Base-by-base conservation (phyloP, 2,329 filamentous ascomycete genomes). In the Allantophomopsis cytisporea region DNA sequence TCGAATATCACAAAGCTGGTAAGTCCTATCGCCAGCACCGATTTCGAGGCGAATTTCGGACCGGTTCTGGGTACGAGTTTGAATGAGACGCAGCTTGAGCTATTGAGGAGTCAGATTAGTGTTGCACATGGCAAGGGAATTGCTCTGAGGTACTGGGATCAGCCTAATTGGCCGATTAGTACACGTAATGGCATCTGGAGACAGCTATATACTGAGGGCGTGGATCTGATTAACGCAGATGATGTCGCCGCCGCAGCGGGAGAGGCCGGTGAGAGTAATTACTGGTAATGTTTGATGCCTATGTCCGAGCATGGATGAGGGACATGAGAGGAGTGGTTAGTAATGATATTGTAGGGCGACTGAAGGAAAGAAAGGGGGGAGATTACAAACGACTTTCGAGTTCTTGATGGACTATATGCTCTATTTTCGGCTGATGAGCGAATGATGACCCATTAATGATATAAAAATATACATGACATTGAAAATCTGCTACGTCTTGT, bases 181-280 rank as follows among this genome's bases (percentile, higher is more conserved):
- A 69, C 65, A 16, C 58, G 76, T 17, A 73, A 79, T 51, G 58
- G 61, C 8, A 56, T 77, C 4, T 81, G 77, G 76, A 59, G 65
- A 45, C 64, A 61, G 5, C 53, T 81, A 43, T 61, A 68, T 46
- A 60, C 67, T 38, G 71, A 71, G 42, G 74, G 73, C 0, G 72
- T 74, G n/a, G 69, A 69, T 42, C 51, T 81, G 41, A 48, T 82
- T 38, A 80, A 80, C 54, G 75, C 71, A 0, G 76, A 81, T 62
- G 76, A 81, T 57, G 46, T 80, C 38, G 60, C 66, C 43, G 74
- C 56, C 15, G 66, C 60, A 13, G 63, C 66, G 15, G 17, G 16
- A 47, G 51, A 35, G 5, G 41, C 30, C 23, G 35, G 32, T 31
- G 32, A 40, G 15, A 40, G 21, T 18, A 37, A 37, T 34, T 35